Conservation (phyloP, 73 alveolate genomes). For the Paramecium octaurelia region DNA sequence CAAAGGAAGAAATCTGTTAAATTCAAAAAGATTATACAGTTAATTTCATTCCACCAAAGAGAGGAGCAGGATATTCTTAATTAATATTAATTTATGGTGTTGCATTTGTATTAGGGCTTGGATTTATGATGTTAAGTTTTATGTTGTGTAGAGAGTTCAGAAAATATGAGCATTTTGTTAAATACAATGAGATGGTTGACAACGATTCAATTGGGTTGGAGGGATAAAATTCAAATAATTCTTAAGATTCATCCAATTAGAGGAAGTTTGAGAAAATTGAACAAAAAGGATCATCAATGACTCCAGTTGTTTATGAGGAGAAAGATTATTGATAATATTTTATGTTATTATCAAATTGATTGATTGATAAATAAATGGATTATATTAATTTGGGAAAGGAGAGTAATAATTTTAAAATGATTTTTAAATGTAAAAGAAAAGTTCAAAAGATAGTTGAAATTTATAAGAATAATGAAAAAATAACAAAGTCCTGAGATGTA, state of each 20-base stretch:
- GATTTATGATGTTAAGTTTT: neutral
- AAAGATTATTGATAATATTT: neutral
- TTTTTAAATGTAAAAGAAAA: neutral
- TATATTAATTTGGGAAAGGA: neutral
- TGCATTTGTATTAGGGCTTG: neutral
- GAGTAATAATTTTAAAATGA: neutral
- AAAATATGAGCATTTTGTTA: neutral
- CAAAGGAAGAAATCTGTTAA: neutral
- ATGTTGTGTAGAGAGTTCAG: neutral
- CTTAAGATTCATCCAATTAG: neutral
- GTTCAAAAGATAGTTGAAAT: neutral
- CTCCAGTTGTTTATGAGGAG: neutral
- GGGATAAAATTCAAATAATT: neutral
- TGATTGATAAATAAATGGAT: neutral
- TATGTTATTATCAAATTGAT: neutral
- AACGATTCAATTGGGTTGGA: neutral
- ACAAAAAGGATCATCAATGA: neutral
- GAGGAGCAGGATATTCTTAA: neutral
- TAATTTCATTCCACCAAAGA: neutral
- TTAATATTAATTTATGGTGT: neutral
- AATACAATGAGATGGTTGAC: neutral
- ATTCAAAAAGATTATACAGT: neutral
- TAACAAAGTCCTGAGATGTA: neutral
- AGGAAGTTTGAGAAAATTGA: neutral
- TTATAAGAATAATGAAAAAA: neutral